Evolutionary conservation across 331 rosid species (phyloP), one percentile per base, ranked within the genome.

Genomic region (Acacia pycnantha): DNA sequence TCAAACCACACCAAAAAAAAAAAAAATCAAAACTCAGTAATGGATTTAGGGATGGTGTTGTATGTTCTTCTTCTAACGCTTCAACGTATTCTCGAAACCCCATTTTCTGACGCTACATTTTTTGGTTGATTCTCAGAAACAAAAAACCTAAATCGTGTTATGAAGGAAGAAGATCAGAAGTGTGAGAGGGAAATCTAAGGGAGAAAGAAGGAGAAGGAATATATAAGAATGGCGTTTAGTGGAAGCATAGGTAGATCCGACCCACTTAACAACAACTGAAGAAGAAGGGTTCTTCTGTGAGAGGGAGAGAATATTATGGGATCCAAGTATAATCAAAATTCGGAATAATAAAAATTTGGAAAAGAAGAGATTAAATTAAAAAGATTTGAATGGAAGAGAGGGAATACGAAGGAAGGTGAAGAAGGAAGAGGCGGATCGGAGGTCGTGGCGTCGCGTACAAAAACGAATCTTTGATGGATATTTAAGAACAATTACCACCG

Each of bases 381-480:
- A n/a, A 27, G 13, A 3, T 18, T n/a, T 47, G 19, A 40, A 50
- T 6, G 59, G 68, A 59, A 70, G n/a, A n/a, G n/a, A 4, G 66
- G 53, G 80, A 35, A 27, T 27, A 0, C 0, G 37, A 29, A 14
- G 35, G 10, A 64, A 7, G 61, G 67, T 46, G 33, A 64, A 29
- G 59, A 33, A 48, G 51, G 61, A 61, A 27, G 56, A 73, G 19
- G 56, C 4, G n/a, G 56, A 16, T 79, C 54, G 75, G 3, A 82
- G 80, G 91, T 87, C 98, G 97, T 84, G 97, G 79, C 97, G 97
- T 95, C 97, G 97, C 97, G 82, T 91, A 91, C 67, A 50, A 9
- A 56, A 83, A 85, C 84, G 92, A 92, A 90, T 92, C 94, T 89
- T 74, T 58, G 85, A 82, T 83, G 81, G 84, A 19, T 75, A 82